A percentile compares a stretch with the other conserved stretches of the same genome.
phyloP scores from a whole-genome alignment of 495 filamentous ascomycete species.

The Neurospora sp. region DNA sequence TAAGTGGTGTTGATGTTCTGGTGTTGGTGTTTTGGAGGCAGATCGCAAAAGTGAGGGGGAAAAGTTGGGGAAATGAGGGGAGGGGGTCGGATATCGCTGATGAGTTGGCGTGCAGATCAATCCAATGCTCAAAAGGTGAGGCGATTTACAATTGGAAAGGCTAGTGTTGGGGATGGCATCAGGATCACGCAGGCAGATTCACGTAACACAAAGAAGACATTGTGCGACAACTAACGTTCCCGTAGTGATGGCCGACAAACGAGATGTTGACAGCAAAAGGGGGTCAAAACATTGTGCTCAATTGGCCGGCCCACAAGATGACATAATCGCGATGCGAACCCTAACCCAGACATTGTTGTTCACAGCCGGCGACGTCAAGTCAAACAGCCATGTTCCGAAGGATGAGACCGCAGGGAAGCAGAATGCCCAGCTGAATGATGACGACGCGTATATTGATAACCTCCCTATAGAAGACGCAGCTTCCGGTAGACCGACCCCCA shows the following conservation, averaged over 20 bases:
- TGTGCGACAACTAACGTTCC: neutral
- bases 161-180: neutral
- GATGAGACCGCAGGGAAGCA: neutral
- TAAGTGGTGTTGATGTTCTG: neutral
- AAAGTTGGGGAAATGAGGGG: neutral
- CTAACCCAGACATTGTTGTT: neutral
- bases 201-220: neutral
- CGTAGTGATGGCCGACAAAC: neutral
- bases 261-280: neutral
- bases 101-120: neutral
- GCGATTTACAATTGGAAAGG: neutral
- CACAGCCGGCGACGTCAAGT: neutral
- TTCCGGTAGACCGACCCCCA: neutral
- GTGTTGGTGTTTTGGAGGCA: neutral
- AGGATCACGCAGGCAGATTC: neutral
- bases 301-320: neutral
- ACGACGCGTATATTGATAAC: neutral
- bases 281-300: neutral
- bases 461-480: neutral
- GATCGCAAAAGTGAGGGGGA: neutral
- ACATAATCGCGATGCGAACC: neutral
- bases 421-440: neutral
- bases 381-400: neutral
- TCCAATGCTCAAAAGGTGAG: neutral
- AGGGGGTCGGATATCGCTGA: neutral